Percentiles rank a stretch among this genome's conserved stretches.
phyloP scores from a whole-genome alignment of 2,329 filamentous ascomycete genomes.

The Metarhizium robertsii region DNA sequence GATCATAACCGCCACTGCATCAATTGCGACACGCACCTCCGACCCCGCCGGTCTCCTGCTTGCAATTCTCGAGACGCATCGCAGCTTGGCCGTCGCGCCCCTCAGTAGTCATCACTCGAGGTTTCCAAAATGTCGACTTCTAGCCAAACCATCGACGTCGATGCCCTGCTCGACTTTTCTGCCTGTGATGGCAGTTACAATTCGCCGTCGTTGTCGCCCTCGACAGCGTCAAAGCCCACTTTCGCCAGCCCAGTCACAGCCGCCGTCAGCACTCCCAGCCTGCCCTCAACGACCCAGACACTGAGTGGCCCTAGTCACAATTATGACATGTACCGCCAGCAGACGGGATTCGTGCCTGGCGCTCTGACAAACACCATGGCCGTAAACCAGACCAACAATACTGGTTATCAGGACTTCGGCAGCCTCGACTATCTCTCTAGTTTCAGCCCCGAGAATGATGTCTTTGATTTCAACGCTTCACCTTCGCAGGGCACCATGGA shows the following conservation, averaged over 20 bases:
- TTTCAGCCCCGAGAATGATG: constrained; percentile 51
- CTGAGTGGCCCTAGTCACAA: constrained; percentile 83
- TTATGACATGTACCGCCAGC: constrained; percentile 91
- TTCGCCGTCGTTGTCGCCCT: constrained; percentile 51
- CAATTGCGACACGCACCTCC: background rate
- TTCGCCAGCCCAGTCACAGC: constrained; percentile 43
- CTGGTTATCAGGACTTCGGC: constrained; percentile 41
- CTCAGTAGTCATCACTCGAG: background rate
- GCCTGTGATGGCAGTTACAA: constrained; percentile 52
- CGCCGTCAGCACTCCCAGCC: constrained; percentile 44
- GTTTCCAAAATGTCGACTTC: constrained; percentile 27
- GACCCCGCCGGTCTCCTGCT: background rate
- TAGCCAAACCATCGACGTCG: constrained; percentile 39
- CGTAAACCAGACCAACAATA: constrained; percentile 55
- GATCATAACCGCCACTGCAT: background rate
- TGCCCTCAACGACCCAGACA: constrained; percentile 47
- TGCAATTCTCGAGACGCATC: constrained; percentile 3
- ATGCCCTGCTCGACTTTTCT: constrained; percentile 50
- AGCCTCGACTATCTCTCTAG: constrained; percentile 43
- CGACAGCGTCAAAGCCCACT: constrained; percentile 40
- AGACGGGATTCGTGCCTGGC: constrained; percentile 83
- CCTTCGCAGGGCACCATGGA: constrained; percentile 56
- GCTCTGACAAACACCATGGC: constrained; percentile 73
- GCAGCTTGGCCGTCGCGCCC: constrained; percentile 2
- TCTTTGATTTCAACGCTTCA: constrained; percentile 65